Evolutionary conservation across 1,284 basidiomycete species (phyloP).

Genomic region (Marasmius sp.): DNA sequence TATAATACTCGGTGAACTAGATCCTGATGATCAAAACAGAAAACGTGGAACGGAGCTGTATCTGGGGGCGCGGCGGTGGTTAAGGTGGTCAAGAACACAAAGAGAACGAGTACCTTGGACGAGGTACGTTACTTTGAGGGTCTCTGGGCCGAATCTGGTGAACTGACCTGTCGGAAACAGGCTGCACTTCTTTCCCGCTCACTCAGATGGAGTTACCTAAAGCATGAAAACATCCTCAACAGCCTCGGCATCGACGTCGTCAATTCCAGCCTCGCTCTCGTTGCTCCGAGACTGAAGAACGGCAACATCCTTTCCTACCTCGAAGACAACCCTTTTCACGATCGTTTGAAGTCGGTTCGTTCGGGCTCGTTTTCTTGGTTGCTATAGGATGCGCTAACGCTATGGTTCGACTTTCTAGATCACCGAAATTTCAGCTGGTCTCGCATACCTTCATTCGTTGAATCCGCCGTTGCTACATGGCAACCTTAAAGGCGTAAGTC

Average conservation of each 20-base stretch:
- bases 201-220: neutral
- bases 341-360: neutral
- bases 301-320: neutral
- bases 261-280: neutral
- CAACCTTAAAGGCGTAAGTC: neutral
- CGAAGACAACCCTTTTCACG: neutral
- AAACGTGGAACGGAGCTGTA: neutral
- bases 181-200: neutral
- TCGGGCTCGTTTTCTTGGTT: neutral
- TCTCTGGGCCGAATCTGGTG: neutral
- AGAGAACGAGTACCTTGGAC: neutral
- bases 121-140: neutral
- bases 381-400: too few species aligned
- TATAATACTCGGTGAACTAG: neutral
- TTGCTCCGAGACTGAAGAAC: neutral
- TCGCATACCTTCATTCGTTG: neutral
- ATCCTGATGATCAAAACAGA: neutral
- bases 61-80: neutral
- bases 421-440: neutral
- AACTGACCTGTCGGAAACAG: neutral
- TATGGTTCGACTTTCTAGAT: neutral
- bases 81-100: neutral
- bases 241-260: neutral
- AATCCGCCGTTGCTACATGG: neutral
- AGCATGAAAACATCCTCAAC: neutral